These are phyloP conservation scores for Puccinia polysora DNA, from an alignment of 1,284 basidiomycete species.

Conservation along the genomic window DNA sequence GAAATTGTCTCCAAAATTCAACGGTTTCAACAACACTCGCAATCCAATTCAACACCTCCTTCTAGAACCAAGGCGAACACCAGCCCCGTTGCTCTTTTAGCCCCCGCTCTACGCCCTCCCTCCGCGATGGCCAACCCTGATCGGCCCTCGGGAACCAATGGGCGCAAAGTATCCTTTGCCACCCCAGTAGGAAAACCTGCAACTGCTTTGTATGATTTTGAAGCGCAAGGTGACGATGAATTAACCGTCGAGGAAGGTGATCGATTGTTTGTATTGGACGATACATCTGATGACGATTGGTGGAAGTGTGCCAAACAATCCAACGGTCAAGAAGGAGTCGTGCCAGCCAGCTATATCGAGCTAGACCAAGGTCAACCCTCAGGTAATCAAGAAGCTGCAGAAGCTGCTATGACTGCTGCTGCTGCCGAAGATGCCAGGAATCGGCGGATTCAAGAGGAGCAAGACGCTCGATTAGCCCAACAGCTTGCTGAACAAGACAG, in stretches of 20 bases:
- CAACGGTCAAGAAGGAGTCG: slow-evolving; percentile 78
- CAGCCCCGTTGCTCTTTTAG: slow-evolving; percentile 28
- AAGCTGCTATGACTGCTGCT: slow-evolving; percentile 56
- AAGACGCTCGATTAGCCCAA: slow-evolving; percentile 54
- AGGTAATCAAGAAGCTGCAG: slow-evolving; percentile 49
- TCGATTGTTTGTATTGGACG: slow-evolving; percentile 71
- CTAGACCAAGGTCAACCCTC: slow-evolving; percentile 53
- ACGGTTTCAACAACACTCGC: slow-evolving; percentile 52
- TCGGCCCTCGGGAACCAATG: slow-evolving; percentile 61
- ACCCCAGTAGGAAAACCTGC: slow-evolving; percentile 57
- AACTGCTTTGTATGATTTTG: slow-evolving; percentile 84
- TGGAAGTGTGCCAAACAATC: slow-evolving; percentile 81
- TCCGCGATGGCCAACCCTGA: slow-evolving; percentile 44
- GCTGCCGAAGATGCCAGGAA: slow-evolving; percentile 53
- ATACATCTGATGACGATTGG: slow-evolving; percentile 88
- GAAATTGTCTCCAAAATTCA: slow-evolving; percentile 52
- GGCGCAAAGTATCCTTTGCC: slow-evolving; percentile 64
- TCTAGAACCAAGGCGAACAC: slow-evolving; percentile 50
- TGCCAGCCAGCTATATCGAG: slow-evolving; percentile 93
- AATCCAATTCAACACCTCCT: slow-evolving; percentile 54
- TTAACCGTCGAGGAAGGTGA: slow-evolving; percentile 82
- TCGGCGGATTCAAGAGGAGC: slow-evolving; percentile 56
- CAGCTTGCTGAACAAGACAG: slow-evolving; percentile 51
- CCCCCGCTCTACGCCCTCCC: slow-evolving; percentile 45
- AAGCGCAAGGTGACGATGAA: slow-evolving; percentile 91